phyloP scores from a whole-genome alignment of 352 stramenopile genomes.

The Blastocystis sp. region DNA sequence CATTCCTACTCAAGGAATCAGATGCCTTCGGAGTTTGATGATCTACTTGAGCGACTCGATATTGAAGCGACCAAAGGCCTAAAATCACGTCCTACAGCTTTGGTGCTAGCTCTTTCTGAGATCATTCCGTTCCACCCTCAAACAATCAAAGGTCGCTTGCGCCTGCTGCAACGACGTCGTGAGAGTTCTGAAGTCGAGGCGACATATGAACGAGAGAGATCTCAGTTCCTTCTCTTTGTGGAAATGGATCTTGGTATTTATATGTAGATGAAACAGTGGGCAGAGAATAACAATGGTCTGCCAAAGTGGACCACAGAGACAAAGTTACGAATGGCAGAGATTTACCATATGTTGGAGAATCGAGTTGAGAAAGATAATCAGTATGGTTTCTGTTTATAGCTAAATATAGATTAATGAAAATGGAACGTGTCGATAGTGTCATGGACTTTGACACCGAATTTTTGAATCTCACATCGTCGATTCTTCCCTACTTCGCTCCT shows the following conservation, averaged over 20 bases:
- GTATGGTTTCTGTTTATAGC: neutral
- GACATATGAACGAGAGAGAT: neutral
- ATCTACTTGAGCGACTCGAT: slow-evolving; percentile 27
- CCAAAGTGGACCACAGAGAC: slow-evolving; percentile 45
- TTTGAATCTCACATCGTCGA: neutral
- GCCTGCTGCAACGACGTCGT: slow-evolving; percentile 28
- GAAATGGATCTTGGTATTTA: neutral
- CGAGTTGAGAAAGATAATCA: slow-evolving; percentile 39
- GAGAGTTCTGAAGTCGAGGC: neutral
- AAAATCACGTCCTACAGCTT: neutral
- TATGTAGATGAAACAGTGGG: slow-evolving; percentile 19
- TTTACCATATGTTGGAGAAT: slow-evolving; percentile 14
- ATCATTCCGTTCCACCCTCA: slow-evolving; percentile 61
- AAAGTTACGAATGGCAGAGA: slow-evolving; percentile 16
- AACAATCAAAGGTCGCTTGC: slow-evolving; percentile 47
- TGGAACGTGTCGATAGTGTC: neutral
- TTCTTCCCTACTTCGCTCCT: neutral
- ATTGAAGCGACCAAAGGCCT: neutral
- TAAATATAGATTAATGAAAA: slow-evolving; percentile 33
- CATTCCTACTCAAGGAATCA: neutral
- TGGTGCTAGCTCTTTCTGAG: slow-evolving; percentile 19
- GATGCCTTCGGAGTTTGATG: slow-evolving; percentile 38
- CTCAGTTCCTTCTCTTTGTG: slow-evolving; percentile 27
- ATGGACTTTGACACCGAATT: slow-evolving; percentile 56
- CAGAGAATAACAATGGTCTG: neutral